Base-by-base conservation (phyloP, 768 basidiomycete genomes). In the Suillus weaverae region DNA sequence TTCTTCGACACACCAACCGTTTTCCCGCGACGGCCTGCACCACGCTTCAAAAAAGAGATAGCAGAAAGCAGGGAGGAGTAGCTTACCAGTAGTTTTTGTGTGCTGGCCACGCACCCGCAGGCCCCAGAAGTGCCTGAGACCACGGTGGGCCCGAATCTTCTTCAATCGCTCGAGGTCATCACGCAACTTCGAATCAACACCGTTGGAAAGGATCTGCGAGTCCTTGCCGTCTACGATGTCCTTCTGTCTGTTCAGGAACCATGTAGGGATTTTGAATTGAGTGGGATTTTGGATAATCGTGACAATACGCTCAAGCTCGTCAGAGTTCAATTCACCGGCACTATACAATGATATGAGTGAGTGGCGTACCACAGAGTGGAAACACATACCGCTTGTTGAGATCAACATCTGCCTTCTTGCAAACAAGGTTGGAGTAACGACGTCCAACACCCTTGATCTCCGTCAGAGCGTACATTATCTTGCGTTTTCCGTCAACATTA, bases 361-460 rank as follows among this genome's bases (percentile, higher is more conserved):
- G n/a, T 39, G 51, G 35, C 35, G 38, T 33, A 57, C 53, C 53
- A 43, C 18, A 38, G 38, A 22, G 48, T 30, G 43, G 36, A n/a
- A 6, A 22, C 32, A 79, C 90, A 66, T 74, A 99, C 97, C 97
- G 93, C 84, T 99, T 99, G 85, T 87, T 94, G 67, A 99, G 87
- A 76, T 99, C 97, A 48, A 99, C 94, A 83, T 99, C 97, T 67
- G 97, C 97, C 85, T 99, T 99, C 83, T 99, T 99, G 89, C 97
- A 99, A 71, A 99, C 97, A 74, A 99, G 81, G 83, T 99, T 99
- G 76, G 97, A 90, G 83, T 99, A 99, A 62, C 97, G 92, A 69
- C 97, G 91, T 74, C 97, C 97, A 66, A 99, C 97, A 88, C 97
- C 97, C 86, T 99, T 99, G 86, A 99, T 99, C 85, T 99, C 97